These are phyloP conservation scores for Xerocomus brunneocitrinus DNA, from an alignment of 768 basidiomycete species.

Conservation along the genomic window DNA sequence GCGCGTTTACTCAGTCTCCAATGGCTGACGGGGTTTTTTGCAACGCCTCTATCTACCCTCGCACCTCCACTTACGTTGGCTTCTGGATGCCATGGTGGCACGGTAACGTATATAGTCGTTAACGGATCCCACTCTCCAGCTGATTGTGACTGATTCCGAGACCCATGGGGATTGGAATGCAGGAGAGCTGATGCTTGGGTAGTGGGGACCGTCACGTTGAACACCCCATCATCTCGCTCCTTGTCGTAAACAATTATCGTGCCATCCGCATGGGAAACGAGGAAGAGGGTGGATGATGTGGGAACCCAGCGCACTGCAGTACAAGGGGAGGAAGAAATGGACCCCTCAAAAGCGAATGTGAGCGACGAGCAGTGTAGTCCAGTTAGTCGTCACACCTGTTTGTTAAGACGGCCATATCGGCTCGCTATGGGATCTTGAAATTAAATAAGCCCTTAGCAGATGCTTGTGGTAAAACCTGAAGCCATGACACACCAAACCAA, in stretches of 20 bases:
- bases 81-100: slow-evolving; percentile 83
- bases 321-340: slow-evolving; percentile 74
- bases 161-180: slow-evolving; percentile 26
- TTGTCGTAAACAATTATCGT: slow-evolving; percentile 88
- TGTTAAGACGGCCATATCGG: slow-evolving; percentile 84
- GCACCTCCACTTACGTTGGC: slow-evolving; percentile 25
- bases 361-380: slow-evolving; percentile 5
- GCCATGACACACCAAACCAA: slow-evolving; percentile 73
- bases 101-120: slow-evolving; percentile 72
- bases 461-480: slow-evolving; percentile 1
- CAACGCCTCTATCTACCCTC: slow-evolving; percentile 60
- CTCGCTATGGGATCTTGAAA: slow-evolving; percentile 73
- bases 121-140: slow-evolving; percentile 68
- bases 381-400: slow-evolving; percentile 48
- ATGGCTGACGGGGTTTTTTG: slow-evolving; percentile 87
- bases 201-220: slow-evolving; percentile 56
- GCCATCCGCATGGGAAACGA: slow-evolving; percentile 86
- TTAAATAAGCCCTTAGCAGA: slow-evolving; percentile 3
- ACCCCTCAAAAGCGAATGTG: slow-evolving; percentile 44
- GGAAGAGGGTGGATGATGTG: slow-evolving; percentile 70
- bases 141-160: slow-evolving; percentile 21
- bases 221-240: slow-evolving; percentile 82
- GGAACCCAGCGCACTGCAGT: slow-evolving; percentile 93
- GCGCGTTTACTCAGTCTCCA: slow-evolving; percentile 74
- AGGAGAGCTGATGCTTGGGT: slow-evolving; percentile 23